These are phyloP conservation scores for Phylloporus sp. DNA, from an alignment of 768 basidiomycete genomes.

Conservation along the genomic window DNA sequence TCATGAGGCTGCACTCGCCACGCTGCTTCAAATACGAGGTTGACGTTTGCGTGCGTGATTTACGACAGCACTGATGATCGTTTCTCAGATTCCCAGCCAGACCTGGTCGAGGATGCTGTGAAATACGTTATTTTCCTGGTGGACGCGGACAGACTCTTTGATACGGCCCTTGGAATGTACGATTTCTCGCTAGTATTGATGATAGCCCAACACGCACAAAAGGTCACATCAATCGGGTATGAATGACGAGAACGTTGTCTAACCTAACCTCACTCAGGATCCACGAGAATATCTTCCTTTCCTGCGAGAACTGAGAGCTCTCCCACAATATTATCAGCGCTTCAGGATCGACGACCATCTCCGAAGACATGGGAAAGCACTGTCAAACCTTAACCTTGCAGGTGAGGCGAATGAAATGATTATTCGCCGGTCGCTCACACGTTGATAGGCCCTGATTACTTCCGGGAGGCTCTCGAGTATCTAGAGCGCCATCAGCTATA, in stretches of 20 bases:
- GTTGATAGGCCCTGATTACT: slow-evolving; percentile 54
- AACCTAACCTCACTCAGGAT: slow-evolving; percentile 52
- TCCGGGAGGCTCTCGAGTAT: slow-evolving; percentile 78
- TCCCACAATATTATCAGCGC: slow-evolving; percentile 73
- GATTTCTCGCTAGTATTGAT: slow-evolving; percentile 94
- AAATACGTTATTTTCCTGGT: slow-evolving; percentile 98
- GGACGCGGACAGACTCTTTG: slow-evolving; percentile 85
- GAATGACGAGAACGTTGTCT: not conserved
- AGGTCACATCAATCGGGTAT: slow-evolving; percentile 49
- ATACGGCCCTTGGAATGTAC: slow-evolving; percentile 97
- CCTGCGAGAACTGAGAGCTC: slow-evolving; percentile 77
- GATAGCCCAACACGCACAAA: slow-evolving; percentile 96
- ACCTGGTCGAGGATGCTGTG: slow-evolving; percentile 90
- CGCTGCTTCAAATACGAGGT: slow-evolving; percentile 80
- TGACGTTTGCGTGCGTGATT: slow-evolving; percentile 4
- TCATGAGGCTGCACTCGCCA: slow-evolving; percentile 74
- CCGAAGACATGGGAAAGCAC: slow-evolving; percentile 65
- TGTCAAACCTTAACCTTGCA: slow-evolving; percentile 67
- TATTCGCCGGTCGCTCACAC: slow-evolving; percentile 3
- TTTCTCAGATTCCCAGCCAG: slow-evolving; percentile 43
- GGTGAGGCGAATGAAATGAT: slow-evolving; percentile 40
- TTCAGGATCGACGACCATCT: slow-evolving; percentile 94
- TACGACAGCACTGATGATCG: not conserved
- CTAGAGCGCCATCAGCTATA: slow-evolving; percentile 75
- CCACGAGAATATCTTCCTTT: slow-evolving; percentile 97